Evolutionary conservation across 106 monocot species (phyloP).

Genomic region (Acorus gramineus): DNA sequence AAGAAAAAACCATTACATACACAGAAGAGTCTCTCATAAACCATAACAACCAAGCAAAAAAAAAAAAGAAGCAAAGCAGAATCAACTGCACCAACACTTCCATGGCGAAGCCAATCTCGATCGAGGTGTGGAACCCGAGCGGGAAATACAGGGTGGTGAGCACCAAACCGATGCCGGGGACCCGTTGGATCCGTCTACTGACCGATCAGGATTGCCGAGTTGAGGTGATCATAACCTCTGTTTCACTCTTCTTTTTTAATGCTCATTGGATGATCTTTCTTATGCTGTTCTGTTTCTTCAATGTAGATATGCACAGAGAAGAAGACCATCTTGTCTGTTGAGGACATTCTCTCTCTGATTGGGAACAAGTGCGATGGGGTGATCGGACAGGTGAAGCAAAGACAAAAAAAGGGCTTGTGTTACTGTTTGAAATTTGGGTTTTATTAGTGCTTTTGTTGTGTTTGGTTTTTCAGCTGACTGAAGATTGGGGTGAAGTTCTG

Average conservation of each 20-base stretch:
- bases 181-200: slow-evolving; percentile 87
- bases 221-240: slow-evolving; percentile 28
- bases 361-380: slow-evolving; percentile 85
- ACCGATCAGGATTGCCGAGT: slow-evolving; percentile 94
- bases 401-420: too few relatives aligned
- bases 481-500: background rate
- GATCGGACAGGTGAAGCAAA: slow-evolving; percentile 64
- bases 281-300: background rate
- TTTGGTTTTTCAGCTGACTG: background rate
- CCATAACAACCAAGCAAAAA: background rate
- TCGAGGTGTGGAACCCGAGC: slow-evolving; percentile 93
- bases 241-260: too few relatives aligned
- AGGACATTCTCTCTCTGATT: slow-evolving; percentile 90
- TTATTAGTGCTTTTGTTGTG: background rate
- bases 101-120: slow-evolving; percentile 87
- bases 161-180: slow-evolving; percentile 99
- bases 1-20: too few relatives aligned
- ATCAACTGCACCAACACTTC: background rate
- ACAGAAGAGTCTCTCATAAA: too few relatives aligned
- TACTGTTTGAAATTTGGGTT: background rate
- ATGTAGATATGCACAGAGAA: slow-evolving; percentile 89
- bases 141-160: slow-evolving; percentile 94
- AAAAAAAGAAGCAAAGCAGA: background rate
- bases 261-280: background rate
- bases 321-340: slow-evolving; percentile 90